Percentiles rank a stretch among this genome's conserved stretches.
Conservation (phyloP, 2,329 filamentous ascomycete species). For the Xylariaceae sp. region DNA sequence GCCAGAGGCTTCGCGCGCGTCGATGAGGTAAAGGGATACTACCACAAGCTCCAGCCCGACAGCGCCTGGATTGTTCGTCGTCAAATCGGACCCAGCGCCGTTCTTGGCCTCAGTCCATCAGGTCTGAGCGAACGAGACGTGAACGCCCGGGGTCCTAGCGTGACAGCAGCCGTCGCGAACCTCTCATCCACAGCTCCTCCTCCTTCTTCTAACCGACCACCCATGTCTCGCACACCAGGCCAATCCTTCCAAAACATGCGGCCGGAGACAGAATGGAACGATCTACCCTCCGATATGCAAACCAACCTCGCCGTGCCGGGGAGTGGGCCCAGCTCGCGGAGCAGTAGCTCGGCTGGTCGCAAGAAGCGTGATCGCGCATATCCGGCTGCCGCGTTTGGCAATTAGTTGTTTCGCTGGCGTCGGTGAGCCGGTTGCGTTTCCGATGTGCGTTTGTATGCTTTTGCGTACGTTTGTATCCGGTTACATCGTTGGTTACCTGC, state of each 20-base stretch:
- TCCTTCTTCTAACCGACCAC: background rate
- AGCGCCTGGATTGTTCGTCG: slow-evolving; percentile 56
- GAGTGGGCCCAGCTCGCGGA: slow-evolving; percentile 46
- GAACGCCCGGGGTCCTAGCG: slow-evolving; percentile 9
- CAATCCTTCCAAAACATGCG: slow-evolving; percentile 54
- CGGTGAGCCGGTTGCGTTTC: too few species aligned
- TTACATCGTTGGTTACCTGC: too few species aligned
- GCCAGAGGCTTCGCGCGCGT: slow-evolving; percentile 51
- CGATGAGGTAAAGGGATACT: slow-evolving; percentile 51
- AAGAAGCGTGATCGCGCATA: slow-evolving; percentile 59
- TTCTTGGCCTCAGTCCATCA: slow-evolving; percentile 20
- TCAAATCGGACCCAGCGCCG: slow-evolving; percentile 31
- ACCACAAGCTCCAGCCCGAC: slow-evolving; percentile 55
- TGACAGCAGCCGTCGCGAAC: slow-evolving; percentile 31
- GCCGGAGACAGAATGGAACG: slow-evolving; percentile 61
- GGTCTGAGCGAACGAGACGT: background rate
- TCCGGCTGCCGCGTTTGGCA: slow-evolving; percentile 57
- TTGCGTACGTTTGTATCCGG: too few species aligned
- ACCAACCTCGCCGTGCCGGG: slow-evolving; percentile 20
- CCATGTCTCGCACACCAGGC: slow-evolving; percentile 18
- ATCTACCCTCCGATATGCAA: slow-evolving; percentile 56
- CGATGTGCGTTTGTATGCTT: too few species aligned
- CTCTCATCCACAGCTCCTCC: slow-evolving; percentile 12
- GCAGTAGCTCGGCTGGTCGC: slow-evolving; percentile 49
- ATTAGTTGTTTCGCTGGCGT: slow-evolving; percentile 19